Base-by-base conservation (phyloP, 495 filamentous ascomycete genomes). In the Wilcoxina mikolae region DNA sequence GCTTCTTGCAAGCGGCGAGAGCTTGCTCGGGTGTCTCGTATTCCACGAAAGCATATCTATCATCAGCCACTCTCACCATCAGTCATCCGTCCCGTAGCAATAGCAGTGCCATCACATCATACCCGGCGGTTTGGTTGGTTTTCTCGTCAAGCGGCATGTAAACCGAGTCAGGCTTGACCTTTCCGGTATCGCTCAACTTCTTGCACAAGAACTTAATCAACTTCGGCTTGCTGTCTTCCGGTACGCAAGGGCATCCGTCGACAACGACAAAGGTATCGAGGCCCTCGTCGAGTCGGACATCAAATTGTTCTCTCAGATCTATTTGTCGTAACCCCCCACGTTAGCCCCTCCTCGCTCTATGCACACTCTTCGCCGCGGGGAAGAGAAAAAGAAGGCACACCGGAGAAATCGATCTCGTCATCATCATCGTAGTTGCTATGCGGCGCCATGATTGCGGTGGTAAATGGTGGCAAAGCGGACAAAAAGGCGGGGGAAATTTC, bases 231-330 rank as follows among this genome's bases (percentile, higher is more conserved):
- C 78, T 85, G 26, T 85, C 88, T 65, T 85, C 84, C 52, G 76
- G 75, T 44, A 98, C 91, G 46, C 81, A 71, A 53, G 91, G 91
- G 29, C 95, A 78, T 58, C 91, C 91, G 70, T 98, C 91, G 68
- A 95, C 76, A 48, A 95, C 87, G 54, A 98, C 81, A 62, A 98
- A 98, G 57, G 85, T 82, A 66, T 98, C 91, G 64, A 95, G 79
- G 51, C 91, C 90, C 68, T 95, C 85, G 68, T 98, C 90, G 48
- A 95, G 75, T 62, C 89, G 87, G 38, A 95, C 91, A 69, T 96
- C 88, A 65, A 85, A 94, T 69, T 93, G 84, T 65, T 86, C 87
- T 65, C 79, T 76, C 57, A 98, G 77, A 72, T 98, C 91, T 82
- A 60, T 49, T n/a, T n/a, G n/a, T n/a, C n/a, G n/a, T n/a, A 9